These are phyloP conservation scores for Penicillium taxi DNA, from an alignment of 495 filamentous ascomycete species.

Conservation along the genomic window DNA sequence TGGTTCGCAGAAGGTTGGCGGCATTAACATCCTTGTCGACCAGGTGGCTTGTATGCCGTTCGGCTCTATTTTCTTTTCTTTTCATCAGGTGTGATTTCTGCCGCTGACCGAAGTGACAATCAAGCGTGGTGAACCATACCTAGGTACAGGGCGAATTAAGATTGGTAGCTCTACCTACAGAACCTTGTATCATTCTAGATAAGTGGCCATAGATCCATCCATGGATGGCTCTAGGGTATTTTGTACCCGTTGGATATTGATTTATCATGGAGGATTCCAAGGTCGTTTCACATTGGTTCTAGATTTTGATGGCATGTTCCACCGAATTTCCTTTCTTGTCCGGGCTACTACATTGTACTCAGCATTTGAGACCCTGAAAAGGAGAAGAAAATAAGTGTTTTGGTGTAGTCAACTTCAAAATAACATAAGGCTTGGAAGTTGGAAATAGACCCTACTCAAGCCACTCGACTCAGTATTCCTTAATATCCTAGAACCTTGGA, in stretches of 20 bases:
- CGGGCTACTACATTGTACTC: not conserved
- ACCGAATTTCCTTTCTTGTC: not conserved
- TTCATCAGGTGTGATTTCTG: slow-evolving; percentile 9
- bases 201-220: too few relatives aligned
- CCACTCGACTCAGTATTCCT: too few relatives aligned
- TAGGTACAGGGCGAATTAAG: not conserved
- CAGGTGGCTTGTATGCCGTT: slow-evolving; percentile 4
- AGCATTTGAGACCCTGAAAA: not conserved
- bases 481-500: too few relatives aligned
- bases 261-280: not conserved
- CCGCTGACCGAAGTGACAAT: slow-evolving; percentile 3
- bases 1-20: too few relatives aligned
- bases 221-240: too few relatives aligned
- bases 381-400: too few relatives aligned
- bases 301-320: not conserved
- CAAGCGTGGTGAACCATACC: too few relatives aligned
- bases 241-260: not conserved
- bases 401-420: too few relatives aligned
- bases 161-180: too few relatives aligned
- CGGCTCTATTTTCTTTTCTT: slow-evolving; percentile 6
- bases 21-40: slow-evolving; percentile 2
- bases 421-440: too few relatives aligned
- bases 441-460: too few relatives aligned
- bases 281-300: not conserved
- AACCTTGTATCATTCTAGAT: too few relatives aligned